Evolutionary conservation across 2,329 filamentous ascomycete genomes (phyloP).

Genomic region (Sphaerulina musiva): DNA sequence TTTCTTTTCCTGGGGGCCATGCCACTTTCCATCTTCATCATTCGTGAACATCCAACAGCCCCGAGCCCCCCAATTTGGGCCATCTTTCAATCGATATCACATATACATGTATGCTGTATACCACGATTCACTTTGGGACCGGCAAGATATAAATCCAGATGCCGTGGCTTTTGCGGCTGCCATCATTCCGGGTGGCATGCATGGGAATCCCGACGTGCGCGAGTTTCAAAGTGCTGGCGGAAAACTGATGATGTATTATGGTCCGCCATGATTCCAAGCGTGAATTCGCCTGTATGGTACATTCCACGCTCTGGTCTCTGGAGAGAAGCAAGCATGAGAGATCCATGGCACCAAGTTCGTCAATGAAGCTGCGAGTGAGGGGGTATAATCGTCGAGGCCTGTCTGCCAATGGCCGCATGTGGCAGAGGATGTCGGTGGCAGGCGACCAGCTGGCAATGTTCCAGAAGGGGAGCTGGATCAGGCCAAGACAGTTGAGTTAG

Average conservation of each 20-base stretch:
- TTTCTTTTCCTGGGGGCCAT: no score
- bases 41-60: not conserved
- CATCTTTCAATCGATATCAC: slow-evolving; percentile 39
- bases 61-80: slow-evolving; percentile 24
- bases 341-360: not conserved
- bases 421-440: not conserved
- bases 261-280: no score
- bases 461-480: not conserved
- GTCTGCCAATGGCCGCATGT: not conserved
- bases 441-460: not conserved
- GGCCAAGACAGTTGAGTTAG: no score
- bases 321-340: no score
- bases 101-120: slow-evolving; percentile 39
- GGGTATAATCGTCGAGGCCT: not conserved
- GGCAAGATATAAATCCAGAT: slow-evolving; percentile 30
- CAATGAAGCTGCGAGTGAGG: not conserved
- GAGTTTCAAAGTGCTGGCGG: no score
- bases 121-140: slow-evolving; percentile 39
- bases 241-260: no score
- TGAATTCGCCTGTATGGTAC: not conserved
- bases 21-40: no score
- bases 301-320: no score
- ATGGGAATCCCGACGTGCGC: slow-evolving; percentile 33
- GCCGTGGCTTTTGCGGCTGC: slow-evolving; percentile 36
- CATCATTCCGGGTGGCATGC: slow-evolving; percentile 37